Evolutionary conservation across 257 asterid species (phyloP).

Genomic region (Datura wrightii): DNA sequence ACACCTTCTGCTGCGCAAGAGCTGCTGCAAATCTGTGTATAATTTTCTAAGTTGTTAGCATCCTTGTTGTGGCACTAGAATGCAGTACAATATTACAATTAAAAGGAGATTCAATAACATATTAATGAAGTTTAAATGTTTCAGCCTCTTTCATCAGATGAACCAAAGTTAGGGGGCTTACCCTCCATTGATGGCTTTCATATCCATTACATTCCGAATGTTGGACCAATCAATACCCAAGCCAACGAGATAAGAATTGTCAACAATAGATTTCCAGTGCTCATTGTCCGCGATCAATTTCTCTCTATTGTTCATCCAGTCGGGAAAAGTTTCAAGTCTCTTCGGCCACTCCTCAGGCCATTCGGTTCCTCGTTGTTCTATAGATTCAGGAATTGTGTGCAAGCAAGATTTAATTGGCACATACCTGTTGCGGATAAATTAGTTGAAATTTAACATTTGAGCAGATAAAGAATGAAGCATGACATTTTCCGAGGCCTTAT

Average conservation of each 20-base stretch:
- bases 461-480: not conserved
- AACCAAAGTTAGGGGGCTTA: constrained; percentile 39
- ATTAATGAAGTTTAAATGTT: not conserved
- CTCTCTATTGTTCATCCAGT: constrained; percentile 79
- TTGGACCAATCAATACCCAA: constrained; percentile 89
- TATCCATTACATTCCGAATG: constrained; percentile 84
- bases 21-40: constrained; percentile 92
- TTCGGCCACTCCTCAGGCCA: constrained; percentile 98
- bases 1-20: constrained; percentile 65
- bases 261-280: constrained; percentile 84
- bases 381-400: constrained; percentile 72
- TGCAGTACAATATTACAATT: not conserved
- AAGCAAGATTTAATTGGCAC: constrained; percentile 68
- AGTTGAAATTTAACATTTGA: constrained; percentile 6
- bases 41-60: constrained; percentile 15
- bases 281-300: constrained; percentile 68
- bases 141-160: not conserved
- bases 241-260: constrained; percentile 79
- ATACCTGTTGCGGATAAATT: constrained; percentile 55
- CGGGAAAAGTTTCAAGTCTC: constrained; percentile 85
- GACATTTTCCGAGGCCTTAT: not conserved
- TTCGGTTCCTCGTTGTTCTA: constrained; percentile 92
- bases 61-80: not conserved
- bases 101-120: not conserved
- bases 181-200: constrained; percentile 98